phyloP scores from a whole-genome alignment of 2,329 filamentous ascomycete species.

The Beauveria varroae region DNA sequence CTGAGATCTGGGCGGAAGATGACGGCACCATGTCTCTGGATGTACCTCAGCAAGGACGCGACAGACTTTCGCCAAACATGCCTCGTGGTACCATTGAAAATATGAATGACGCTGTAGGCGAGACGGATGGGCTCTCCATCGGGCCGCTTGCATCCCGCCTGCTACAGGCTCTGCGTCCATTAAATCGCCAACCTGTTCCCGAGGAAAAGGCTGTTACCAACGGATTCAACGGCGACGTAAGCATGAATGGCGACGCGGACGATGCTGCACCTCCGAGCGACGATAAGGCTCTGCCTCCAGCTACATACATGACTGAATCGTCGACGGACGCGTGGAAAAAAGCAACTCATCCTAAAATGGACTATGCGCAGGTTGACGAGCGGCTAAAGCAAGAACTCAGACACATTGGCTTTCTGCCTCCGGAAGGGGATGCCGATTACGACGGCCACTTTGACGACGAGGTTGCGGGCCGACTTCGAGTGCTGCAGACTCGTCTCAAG shows the following conservation, averaged over 20 bases:
- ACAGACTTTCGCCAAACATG: constrained; percentile 70
- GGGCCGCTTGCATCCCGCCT: constrained; percentile 80
- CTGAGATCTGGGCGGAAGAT: constrained; percentile 89
- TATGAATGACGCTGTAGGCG: constrained; percentile 77
- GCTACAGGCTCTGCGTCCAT: constrained; percentile 72
- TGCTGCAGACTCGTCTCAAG: constrained; percentile 74
- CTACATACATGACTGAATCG: constrained; percentile 73
- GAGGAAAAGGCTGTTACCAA: constrained; percentile 49
- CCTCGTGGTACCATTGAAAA: constrained; percentile 79
- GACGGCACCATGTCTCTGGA: constrained; percentile 75
- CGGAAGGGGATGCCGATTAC: constrained; percentile 65
- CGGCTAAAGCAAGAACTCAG: constrained; percentile 85
- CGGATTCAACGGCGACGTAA: constrained; percentile 45
- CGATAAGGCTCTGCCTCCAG: constrained; percentile 50
- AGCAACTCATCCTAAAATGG: constrained; percentile 64
- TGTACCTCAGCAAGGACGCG: constrained; percentile 49
- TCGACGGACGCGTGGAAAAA: constrained; percentile 72
- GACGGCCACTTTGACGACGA: constrained; percentile 90
- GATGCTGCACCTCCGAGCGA: constrained; percentile 29
- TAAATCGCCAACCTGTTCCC: constrained; percentile 53
- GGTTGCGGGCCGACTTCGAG: constrained; percentile 79
- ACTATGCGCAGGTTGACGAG: constrained; percentile 82
- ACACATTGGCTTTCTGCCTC: constrained; percentile 78
- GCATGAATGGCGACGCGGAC: constrained; percentile 42
- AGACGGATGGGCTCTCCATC: constrained; percentile 82